Evolutionary conservation across 768 basidiomycete species (phyloP).

Genomic region (Calvatia gigantea): DNA sequence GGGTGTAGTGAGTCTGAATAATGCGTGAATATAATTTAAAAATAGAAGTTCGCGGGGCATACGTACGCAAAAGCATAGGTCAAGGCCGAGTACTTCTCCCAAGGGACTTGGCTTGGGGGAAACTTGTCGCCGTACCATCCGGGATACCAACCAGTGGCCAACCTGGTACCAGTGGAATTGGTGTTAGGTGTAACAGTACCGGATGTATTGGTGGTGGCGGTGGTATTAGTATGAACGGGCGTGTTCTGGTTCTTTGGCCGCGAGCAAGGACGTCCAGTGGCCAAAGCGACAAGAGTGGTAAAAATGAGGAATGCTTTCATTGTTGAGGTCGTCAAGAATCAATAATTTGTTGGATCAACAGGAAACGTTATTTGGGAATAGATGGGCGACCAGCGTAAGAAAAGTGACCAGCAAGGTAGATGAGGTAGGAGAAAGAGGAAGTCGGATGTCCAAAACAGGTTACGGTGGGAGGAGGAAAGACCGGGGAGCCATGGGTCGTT

Average conservation of each 20-base stretch:
- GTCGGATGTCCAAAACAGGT: background rate
- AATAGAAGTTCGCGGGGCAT: background rate
- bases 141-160: slow-evolving; percentile 61
- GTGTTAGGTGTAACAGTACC: background rate
- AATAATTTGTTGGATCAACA: background rate
- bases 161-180: background rate
- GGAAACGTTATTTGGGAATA: background rate
- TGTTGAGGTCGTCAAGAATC: background rate
- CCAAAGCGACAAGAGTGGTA: background rate
- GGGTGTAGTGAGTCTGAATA: slow-evolving; percentile 9
- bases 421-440: background rate
- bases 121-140: slow-evolving; percentile 54
- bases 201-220: background rate
- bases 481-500: background rate
- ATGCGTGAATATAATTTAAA: background rate
- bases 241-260: background rate
- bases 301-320: slow-evolving; percentile 4
- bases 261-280: background rate
- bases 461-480: background rate
- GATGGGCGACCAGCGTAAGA: slow-evolving; percentile 7
- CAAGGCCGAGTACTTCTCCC: slow-evolving; percentile 64
- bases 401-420: background rate
- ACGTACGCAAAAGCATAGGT: slow-evolving; percentile 72
- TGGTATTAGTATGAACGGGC: background rate
- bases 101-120: slow-evolving; percentile 52